A percentile compares a stretch with the other conserved stretches of the same genome.
phyloP scores from a whole-genome alignment of 1,284 basidiomycete species.

The Paramarasmius palmivorus region DNA sequence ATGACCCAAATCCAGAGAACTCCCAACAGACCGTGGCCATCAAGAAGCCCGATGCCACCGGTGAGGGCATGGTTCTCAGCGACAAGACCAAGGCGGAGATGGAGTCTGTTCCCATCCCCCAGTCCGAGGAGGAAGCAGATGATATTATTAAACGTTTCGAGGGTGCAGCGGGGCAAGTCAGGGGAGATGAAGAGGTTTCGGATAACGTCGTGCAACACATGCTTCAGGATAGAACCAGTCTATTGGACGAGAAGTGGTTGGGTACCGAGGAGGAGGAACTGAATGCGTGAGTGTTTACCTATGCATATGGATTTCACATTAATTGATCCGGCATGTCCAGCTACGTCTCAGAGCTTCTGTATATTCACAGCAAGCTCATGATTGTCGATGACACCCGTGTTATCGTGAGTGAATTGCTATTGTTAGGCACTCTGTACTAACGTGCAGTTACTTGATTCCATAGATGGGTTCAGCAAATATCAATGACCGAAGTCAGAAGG shows the following conservation, averaged over 20 bases:
- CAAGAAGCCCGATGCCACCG: constrained; percentile 46
- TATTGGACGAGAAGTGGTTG: constrained; percentile 78
- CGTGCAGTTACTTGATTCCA: constrained; percentile 1
- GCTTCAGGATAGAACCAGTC: constrained; percentile 56
- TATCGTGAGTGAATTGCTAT: constrained; percentile 55
- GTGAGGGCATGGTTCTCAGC: constrained; percentile 38
- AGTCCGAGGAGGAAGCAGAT: constrained; percentile 63
- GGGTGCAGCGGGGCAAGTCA: constrained; percentile 50
- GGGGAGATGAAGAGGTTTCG: constrained; percentile 60
- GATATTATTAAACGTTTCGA: constrained; percentile 70
- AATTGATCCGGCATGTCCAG: constrained; percentile 31
- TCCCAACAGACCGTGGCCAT: constrained; percentile 54
- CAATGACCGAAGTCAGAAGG: constrained; percentile 84
- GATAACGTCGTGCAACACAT: constrained; percentile 83
- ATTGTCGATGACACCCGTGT: constrained; percentile 90
- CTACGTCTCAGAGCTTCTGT: constrained; percentile 80
- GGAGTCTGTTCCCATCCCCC: constrained; percentile 67
- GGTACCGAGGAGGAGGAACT: constrained; percentile 84
- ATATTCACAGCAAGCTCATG: constrained; percentile 87
- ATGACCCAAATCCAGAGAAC: constrained; percentile 28
- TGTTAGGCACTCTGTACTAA: background rate
- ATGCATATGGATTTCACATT: constrained; percentile 13
- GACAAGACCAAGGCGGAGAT: constrained; percentile 45
- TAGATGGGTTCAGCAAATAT: constrained; percentile 89
- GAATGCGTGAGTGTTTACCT: constrained; percentile 54